Conservation (phyloP, 2,329 filamentous ascomycete genomes). For the Scolecobasidium constrictum region DNA sequence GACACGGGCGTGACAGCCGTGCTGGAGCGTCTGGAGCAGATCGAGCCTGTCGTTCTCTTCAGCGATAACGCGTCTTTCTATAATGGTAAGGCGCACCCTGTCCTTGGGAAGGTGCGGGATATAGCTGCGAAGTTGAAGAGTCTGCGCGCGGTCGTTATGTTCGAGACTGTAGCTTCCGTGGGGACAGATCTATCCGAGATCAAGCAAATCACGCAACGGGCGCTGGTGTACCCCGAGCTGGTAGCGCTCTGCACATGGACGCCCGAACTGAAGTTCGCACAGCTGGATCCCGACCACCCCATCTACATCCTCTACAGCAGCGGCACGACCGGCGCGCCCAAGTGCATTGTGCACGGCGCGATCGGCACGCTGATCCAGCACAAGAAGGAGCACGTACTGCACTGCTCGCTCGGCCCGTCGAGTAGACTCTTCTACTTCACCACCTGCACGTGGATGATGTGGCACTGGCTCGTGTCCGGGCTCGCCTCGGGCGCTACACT, state of each 20-base stretch:
- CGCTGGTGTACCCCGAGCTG: slow-evolving; percentile 21
- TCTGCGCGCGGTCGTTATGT: slow-evolving; percentile 61
- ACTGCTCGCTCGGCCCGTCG: slow-evolving; percentile 64
- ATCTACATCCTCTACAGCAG: slow-evolving; percentile 85
- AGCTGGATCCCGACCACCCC: slow-evolving; percentile 74
- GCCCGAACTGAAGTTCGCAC: slow-evolving; percentile 47
- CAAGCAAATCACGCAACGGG: slow-evolving; percentile 22
- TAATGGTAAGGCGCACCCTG: slow-evolving; percentile 82
- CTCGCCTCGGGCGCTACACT: slow-evolving; percentile 75
- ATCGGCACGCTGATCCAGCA: slow-evolving; percentile 88
- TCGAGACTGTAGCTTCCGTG: slow-evolving; percentile 49
- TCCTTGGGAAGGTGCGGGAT: slow-evolving; percentile 65
- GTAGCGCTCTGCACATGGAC: slow-evolving; percentile 24
- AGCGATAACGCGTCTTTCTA: slow-evolving; percentile 82
- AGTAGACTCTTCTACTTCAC: slow-evolving; percentile 88
- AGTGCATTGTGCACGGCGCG: slow-evolving; percentile 88
- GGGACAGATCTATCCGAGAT: slow-evolving; percentile 29
- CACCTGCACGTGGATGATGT: slow-evolving; percentile 99
- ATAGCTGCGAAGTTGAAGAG: slow-evolving; percentile 58
- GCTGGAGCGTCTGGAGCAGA: slow-evolving; percentile 75
- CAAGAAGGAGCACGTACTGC: slow-evolving; percentile 89
- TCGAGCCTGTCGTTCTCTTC: slow-evolving; percentile 72
- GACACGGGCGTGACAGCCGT: slow-evolving; percentile 89
- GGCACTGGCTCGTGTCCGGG: slow-evolving; percentile 89
- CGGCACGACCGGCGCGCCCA: slow-evolving; percentile 78